Evolutionary conservation across 352 stramenopile species (phyloP), one percentile per base, ranked within the genome.

Genomic region (Globisporangium carolinianum): DNA sequence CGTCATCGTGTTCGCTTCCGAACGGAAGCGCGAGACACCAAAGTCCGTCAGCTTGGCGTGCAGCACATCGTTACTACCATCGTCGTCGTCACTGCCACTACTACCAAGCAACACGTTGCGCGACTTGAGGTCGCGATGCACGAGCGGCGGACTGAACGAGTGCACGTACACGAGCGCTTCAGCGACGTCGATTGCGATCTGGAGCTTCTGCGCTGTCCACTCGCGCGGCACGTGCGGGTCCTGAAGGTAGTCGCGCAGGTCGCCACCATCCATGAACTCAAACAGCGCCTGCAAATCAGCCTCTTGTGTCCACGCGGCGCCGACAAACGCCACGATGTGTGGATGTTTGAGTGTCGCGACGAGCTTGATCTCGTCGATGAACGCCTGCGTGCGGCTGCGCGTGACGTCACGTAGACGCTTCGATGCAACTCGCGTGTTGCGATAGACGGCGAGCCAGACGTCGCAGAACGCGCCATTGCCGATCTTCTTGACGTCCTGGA

Each of bases 331-430:
- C 11, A 88, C 78, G 5, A 86, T 57, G 3, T 61, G 69, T 17
- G 69, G 69, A 35, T 83, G 77, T 36, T 79, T 61, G 17, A 87
- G 55, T 35, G 61, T 67, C 8, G 69, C 49, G 2, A 67, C 66
- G 35, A 85, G 48, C 41, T 83, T 80, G 50, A 86, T 85, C 62
- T 88, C 78, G 8, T 67, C 51, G 39, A 87, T 63, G 18, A 87
- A 79, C 4, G 37, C 62, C 36, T 79, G 66, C 0, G 70, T 76
- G 51, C 70, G 73, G 42, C 74, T 59, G 4, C 54, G 66, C 3
- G 15, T 57, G 15, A n/a, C 36, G 5, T 50, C 46, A 6, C 46
- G 46, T n/a, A 52, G 47, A 2, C 47, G 51, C 37, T 6, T 65
- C 42, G 62, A 78, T 10, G 68, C 72, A 12, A 81, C 61, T 6